These are phyloP conservation scores for Schizophyllum amplum DNA, from an alignment of 1,284 basidiomycete genomes.

Conservation along the genomic window DNA sequence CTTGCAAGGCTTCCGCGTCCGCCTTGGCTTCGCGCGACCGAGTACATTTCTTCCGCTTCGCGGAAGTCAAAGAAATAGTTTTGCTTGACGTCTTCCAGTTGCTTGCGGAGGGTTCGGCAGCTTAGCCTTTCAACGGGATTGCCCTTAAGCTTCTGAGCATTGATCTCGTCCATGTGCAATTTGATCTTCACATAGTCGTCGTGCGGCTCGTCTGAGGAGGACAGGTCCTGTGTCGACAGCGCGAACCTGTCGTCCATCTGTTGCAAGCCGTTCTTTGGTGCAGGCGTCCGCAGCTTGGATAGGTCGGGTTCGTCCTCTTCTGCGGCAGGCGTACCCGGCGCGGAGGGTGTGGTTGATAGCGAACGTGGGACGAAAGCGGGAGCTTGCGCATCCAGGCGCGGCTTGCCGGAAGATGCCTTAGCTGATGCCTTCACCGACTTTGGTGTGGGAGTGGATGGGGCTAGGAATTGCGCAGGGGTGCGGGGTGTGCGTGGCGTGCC, in stretches of 20 bases:
- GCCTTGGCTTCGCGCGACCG: slow-evolving; percentile 46
- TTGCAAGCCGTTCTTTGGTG: slow-evolving; percentile 13
- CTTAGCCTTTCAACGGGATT: slow-evolving; percentile 12
- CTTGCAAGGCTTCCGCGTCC: slow-evolving; percentile 43
- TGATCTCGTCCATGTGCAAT: slow-evolving; percentile 8
- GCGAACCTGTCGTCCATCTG: slow-evolving; percentile 19
- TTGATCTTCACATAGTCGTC: slow-evolving; percentile 10
- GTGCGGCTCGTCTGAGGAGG: slow-evolving; percentile 21
- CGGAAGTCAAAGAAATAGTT: slow-evolving; percentile 73
- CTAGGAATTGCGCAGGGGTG: slow-evolving; percentile 25
- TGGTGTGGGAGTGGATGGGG: slow-evolving; percentile 16
- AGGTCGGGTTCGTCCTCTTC: slow-evolving; percentile 22
- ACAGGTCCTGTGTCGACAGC: slow-evolving; percentile 7
- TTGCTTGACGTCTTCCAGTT: slow-evolving; percentile 46
- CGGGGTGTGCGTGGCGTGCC: slow-evolving; percentile 23
- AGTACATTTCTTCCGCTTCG: slow-evolving; percentile 59
- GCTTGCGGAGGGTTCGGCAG: slow-evolving; percentile 37
- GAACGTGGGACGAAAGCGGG: slow-evolving; percentile 29
- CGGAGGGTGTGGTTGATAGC: slow-evolving; percentile 1
- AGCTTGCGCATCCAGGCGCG: slow-evolving; percentile 27
- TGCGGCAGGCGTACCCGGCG: slow-evolving; percentile 17
- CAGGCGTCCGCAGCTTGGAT: too few species aligned
- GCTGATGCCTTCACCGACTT: slow-evolving; percentile 8
- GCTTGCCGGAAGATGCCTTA: background rate
- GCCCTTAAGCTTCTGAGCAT: slow-evolving; percentile 11